A percentile compares a stretch with the other conserved stretches of the same genome.
Evolutionary conservation across 768 basidiomycete species (phyloP).

Genomic region (Lactarius hengduanensis): DNA sequence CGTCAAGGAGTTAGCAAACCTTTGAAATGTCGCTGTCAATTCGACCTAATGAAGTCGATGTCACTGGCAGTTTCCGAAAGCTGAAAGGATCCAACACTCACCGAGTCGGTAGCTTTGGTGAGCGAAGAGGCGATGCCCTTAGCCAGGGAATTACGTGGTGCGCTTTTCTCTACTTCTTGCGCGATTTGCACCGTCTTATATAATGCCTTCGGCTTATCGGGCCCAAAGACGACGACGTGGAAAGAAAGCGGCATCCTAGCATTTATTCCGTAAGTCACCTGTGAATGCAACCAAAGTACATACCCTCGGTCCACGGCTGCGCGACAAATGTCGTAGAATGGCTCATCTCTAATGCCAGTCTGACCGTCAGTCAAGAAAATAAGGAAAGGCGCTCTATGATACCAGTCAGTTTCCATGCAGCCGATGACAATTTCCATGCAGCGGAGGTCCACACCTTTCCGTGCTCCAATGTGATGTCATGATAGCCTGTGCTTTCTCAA

Average conservation of each 20-base stretch:
- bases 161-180: constrained; percentile 43
- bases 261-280: neutral
- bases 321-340: constrained; percentile 43
- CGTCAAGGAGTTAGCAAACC: constrained; percentile 53
- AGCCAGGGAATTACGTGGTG: constrained; percentile 40
- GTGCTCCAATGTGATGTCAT: constrained; percentile 53
- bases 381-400: constrained; percentile 47
- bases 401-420: constrained; percentile 16
- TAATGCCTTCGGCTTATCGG: constrained; percentile 34
- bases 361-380: constrained; percentile 59
- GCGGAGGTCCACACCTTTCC: constrained; percentile 39
- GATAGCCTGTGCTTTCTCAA: constrained; percentile 36
- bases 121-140: constrained; percentile 44
- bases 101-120: constrained; percentile 50
- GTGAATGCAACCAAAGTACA: neutral
- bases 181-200: constrained; percentile 53
- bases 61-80: neutral
- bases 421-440: neutral
- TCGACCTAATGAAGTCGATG: constrained; percentile 40
- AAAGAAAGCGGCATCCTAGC: constrained; percentile 53
- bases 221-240: constrained; percentile 56
- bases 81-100: constrained; percentile 30
- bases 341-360: constrained; percentile 40
- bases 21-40: constrained; percentile 55
- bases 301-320: constrained; percentile 47